Conservation (phyloP, 768 basidiomycete genomes). For the Astraeus odoratus region DNA sequence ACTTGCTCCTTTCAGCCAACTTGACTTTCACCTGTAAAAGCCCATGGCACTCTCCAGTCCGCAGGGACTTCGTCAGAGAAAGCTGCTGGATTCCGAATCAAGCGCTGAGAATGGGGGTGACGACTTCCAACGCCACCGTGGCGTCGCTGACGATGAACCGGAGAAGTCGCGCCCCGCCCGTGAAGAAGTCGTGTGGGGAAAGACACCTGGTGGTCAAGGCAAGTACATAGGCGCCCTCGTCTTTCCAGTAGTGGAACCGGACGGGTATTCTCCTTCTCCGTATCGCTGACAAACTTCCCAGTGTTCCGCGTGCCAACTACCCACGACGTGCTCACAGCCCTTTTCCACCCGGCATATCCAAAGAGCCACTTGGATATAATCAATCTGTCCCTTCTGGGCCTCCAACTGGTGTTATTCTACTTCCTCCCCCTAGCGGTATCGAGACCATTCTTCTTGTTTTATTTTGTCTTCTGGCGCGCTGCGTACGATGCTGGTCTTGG, state of each 20-base stretch:
- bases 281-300: conserved; percentile 27
- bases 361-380: conserved; percentile 88
- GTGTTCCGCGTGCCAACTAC: conserved; percentile 93
- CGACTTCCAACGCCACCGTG: not conserved
- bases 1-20: not conserved
- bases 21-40: not conserved
- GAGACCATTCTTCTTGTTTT: conserved; percentile 72
- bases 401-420: conserved; percentile 72
- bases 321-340: conserved; percentile 78
- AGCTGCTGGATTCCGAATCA: conserved; percentile 1
- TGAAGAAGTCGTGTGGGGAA: conserved; percentile 80
- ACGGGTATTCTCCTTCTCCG: not conserved
- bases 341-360: conserved; percentile 75
- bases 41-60: conserved; percentile 17
- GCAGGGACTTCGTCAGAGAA: conserved; percentile 20
- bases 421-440: conserved; percentile 49
- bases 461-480: conserved; percentile 89
- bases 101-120: not conserved
- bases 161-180: conserved; percentile 7
- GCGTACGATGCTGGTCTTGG: conserved; percentile 93
- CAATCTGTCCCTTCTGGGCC: conserved; percentile 70
- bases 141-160: conserved; percentile 5
- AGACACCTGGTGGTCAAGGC: conserved; percentile 80
- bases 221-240: conserved; percentile 10
- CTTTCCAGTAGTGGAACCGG: not conserved